Conservation (phyloP, 2,329 filamentous ascomycete species). For the Daldinia eschscholtzii region DNA sequence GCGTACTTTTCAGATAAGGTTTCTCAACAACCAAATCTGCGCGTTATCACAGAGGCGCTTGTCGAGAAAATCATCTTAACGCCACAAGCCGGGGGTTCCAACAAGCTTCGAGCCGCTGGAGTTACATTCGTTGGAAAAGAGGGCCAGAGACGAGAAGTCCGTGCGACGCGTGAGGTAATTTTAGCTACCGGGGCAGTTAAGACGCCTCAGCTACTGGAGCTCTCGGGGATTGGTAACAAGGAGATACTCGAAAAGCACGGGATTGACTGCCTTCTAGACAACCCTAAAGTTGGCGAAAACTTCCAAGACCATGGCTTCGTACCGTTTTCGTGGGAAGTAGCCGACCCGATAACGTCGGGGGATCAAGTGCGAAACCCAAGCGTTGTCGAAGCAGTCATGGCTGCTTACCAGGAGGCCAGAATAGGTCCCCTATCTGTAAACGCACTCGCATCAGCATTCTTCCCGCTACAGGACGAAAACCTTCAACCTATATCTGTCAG, state of each 20-base stretch:
- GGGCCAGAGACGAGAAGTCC: slow-evolving; percentile 7
- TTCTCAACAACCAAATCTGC: slow-evolving; percentile 19
- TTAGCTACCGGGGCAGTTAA: slow-evolving; percentile 25
- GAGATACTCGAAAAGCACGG: slow-evolving; percentile 29
- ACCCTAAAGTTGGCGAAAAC: slow-evolving; percentile 38
- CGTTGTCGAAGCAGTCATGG: slow-evolving; percentile 20
- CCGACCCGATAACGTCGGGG: slow-evolving; percentile 22
- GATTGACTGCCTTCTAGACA: slow-evolving; percentile 27
- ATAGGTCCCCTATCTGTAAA: slow-evolving; percentile 24
- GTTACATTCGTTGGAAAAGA: background rate
- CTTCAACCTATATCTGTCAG: slow-evolving; percentile 8
- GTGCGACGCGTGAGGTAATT: slow-evolving; percentile 28
- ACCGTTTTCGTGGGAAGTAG: slow-evolving; percentile 33
- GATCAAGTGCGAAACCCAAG: slow-evolving; percentile 30
- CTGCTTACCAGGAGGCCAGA: slow-evolving; percentile 17
- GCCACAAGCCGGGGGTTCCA: background rate
- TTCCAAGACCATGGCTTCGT: slow-evolving; percentile 39
- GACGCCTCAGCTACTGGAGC: slow-evolving; percentile 52
- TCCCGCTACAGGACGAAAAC: slow-evolving; percentile 21
- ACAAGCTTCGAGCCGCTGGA: background rate
- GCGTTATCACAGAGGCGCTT: slow-evolving; percentile 23
- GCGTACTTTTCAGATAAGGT: slow-evolving; percentile 17
- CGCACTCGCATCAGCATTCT: slow-evolving; percentile 27
- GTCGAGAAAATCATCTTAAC: slow-evolving; percentile 1
- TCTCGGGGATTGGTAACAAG: slow-evolving; percentile 51